Evolutionary conservation across 2,329 filamentous ascomycete genomes (phyloP), one percentile per base, ranked within the genome.

Genomic region (Pseudonectria foliicola): DNA sequence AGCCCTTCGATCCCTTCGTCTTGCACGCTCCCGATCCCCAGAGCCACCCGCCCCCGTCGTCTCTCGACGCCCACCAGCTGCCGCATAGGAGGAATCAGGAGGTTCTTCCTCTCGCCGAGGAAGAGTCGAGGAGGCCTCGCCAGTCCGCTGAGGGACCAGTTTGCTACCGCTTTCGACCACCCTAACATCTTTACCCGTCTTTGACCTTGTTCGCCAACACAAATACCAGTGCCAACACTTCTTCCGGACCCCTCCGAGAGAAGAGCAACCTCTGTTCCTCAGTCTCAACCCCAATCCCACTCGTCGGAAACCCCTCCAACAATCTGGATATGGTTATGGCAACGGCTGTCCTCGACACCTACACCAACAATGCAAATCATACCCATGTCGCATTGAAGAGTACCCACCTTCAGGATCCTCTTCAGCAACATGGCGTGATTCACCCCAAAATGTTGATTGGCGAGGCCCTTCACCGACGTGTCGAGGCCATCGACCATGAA

Each of bases 41-140:
- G 56, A 61, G 63, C 48, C 44, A 62, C 55, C 62, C 69, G 44
- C 55, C 69, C 52, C 59, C 64, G 63, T 74, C 72, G 64, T 74
- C 68, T 61, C 68, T 75, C 63, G 66, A 75, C 67, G 67, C 68
- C 65, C 68, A 71, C 77, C 84, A 94, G 86, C 90, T 96, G 92
- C 92, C 92, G 92, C 90, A 98, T 98, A 96, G 87, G 85, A 93
- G 84, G 81, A 78, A 78, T 82, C 82, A 79, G 78, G 77, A 81
- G 85, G 84, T 89, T 94, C 90, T 96, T 96, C 90, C 89, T 95
- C 90, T 92, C 72, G 73, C 71, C 67, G 90, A 89, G 92, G 92
- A 90, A 93, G 92, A 92, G 87, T 95, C 88, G 85, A 87, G 84
- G 83, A 90, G 87, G 83, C 86, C 85, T 87, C 84, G 87, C 82